Conservation (phyloP, 2,329 filamentous ascomycete genomes). For the Beauveria caledonica region DNA sequence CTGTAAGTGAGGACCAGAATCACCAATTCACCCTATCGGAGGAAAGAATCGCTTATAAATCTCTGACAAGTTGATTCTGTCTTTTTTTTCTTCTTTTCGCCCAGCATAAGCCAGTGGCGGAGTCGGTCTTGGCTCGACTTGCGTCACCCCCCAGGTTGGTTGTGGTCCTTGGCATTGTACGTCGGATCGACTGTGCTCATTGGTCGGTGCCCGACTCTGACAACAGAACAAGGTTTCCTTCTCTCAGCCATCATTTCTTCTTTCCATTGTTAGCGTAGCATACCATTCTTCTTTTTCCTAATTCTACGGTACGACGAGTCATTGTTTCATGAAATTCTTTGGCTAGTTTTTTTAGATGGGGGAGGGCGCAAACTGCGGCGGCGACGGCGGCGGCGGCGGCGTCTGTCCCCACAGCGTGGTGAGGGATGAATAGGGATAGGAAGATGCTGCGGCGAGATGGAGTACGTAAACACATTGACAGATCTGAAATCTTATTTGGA, state of each 20-base stretch:
- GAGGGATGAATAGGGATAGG: not conserved
- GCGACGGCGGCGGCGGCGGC: not conserved
- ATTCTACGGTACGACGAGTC: no score
- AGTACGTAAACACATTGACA: not conserved
- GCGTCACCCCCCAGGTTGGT: not conserved
- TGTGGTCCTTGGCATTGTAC: not conserved
- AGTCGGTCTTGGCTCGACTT: constrained; percentile 1
- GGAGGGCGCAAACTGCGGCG: not conserved
- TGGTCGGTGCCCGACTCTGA: not conserved
- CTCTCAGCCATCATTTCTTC: not conserved
- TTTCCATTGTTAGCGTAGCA: not conserved
- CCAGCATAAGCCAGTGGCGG: not conserved
- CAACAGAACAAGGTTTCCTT: not conserved
- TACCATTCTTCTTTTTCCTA: no score
- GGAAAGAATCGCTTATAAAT: not conserved
- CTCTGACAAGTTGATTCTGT: not conserved
- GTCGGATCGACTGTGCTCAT: not conserved
- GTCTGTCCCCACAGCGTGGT: not conserved
- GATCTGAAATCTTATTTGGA: no score
- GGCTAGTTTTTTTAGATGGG: not conserved
- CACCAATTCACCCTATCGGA: not conserved
- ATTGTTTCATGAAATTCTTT: not conserved
- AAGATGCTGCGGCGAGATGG: constrained; percentile 1
- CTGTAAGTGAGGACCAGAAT: not conserved
- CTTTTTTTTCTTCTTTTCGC: no score